A percentile compares a stretch with the other conserved stretches of the same genome.
Conservation (phyloP, 2,329 filamentous ascomycete genomes). For the Cryphonectria naterciae region DNA sequence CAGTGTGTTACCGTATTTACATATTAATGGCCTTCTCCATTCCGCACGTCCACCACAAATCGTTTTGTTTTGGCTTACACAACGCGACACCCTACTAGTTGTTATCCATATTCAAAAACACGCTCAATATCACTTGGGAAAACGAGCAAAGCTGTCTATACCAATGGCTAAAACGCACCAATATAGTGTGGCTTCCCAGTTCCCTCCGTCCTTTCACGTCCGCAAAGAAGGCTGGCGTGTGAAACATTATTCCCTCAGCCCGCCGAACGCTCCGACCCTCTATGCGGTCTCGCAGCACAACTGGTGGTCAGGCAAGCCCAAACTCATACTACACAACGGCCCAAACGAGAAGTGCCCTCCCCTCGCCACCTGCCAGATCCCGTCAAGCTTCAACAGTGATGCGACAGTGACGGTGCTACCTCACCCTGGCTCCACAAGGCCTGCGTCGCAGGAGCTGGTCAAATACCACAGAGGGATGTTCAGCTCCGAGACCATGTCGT, state of each 20-base stretch:
- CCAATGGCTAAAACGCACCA: neutral
- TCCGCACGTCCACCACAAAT: no score
- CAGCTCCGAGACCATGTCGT: conserved; percentile 28
- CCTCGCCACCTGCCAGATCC: conserved; percentile 36
- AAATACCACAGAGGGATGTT: no score
- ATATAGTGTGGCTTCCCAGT: neutral
- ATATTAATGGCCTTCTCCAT: no score
- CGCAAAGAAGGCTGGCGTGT: neutral
- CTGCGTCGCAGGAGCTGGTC: neutral
- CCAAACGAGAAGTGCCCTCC: conserved; percentile 34
- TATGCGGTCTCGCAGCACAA: conserved; percentile 38
- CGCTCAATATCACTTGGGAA: no score
- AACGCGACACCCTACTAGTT: no score
- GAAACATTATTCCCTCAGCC: conserved; percentile 25
- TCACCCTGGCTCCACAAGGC: neutral
- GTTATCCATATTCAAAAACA: no score
- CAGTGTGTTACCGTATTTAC: no score
- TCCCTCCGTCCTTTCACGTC: neutral
- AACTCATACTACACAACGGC: conserved; percentile 42
- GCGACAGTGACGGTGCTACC: conserved; percentile 31
- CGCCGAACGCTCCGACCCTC: conserved; percentile 36
- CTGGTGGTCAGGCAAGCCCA: conserved; percentile 35
- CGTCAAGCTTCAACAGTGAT: conserved; percentile 22
- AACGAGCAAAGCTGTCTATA: no score
- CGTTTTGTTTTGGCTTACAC: no score